Base-by-base conservation (phyloP, 805 yeast genomes). In the Ogataea parapolymorpha region DNA sequence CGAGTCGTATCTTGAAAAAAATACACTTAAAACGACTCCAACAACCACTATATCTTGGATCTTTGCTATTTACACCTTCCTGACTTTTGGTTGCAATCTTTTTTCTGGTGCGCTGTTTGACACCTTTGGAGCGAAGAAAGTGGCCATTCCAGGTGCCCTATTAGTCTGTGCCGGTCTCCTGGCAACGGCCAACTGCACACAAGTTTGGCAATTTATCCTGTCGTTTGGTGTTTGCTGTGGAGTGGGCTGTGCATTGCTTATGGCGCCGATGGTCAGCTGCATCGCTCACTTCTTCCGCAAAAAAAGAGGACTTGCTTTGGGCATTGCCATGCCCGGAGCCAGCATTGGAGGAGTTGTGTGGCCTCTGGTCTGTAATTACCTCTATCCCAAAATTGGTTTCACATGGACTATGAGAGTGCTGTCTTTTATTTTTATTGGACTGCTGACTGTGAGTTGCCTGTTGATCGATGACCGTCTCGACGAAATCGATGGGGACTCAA, bases 1-100 rank as follows among this genome's bases (percentile, higher is more conserved):
- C 28, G 85, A 83, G 58, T 76, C 85, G 0, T 82, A 78, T 56
- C 70, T 83, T 2, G 62, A 76, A 3, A 58, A 61, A 13, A 73
- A 81, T 53, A 80, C 79, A 45, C 65, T 84, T 42, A 53, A 55
- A 6, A 48, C 67, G 25, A 58, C 68, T 16, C 57, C 72, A 12
- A 66, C 77, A 12, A 67, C 80, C 15, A 58, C 75, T 2, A 67
- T 82, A 4, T 77, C 86, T 1, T 85, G 91, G 93, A 75, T 84
- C 42, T 85, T 84, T 54, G 79, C 88, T 1, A 59, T 82, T 24
- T 77, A 44, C 35, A 40, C 61, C 4, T 73, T 62, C 53, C 69
- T 50, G 67, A 73, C 45, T 44, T 80, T 42, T 57, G 63, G 71
- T 7, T 54, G 66, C 6, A 59, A 67, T 15, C 56, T 73, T 32